phyloP scores from a whole-genome alignment of 306 rosid species.

The Quillaja saponaria region DNA sequence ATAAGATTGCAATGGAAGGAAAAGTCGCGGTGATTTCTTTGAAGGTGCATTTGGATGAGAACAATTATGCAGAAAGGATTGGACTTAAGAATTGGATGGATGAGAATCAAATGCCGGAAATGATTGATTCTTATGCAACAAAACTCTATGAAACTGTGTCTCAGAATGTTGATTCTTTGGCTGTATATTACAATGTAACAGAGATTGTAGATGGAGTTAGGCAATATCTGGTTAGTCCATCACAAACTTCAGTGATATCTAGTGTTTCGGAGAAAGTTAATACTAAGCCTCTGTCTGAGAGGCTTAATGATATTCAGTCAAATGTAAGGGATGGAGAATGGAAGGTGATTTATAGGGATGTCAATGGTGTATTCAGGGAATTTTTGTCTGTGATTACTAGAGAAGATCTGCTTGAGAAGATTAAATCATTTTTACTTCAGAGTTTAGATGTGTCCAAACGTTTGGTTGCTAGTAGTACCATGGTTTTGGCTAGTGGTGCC shows the following conservation, averaged over 20 bases:
- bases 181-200: constrained; percentile 37
- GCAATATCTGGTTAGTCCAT: constrained; percentile 20
- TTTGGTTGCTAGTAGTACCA: constrained; percentile 25
- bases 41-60: constrained; percentile 37
- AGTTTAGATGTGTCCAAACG: constrained; percentile 32
- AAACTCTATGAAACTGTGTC: constrained; percentile 29
- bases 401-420: constrained; percentile 32
- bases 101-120: constrained; percentile 28
- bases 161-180: constrained; percentile 36
- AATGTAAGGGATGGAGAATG: constrained; percentile 27
- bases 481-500: constrained; percentile 28
- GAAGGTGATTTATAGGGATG: constrained; percentile 27
- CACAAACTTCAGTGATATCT: not conserved
- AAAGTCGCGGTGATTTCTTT: constrained; percentile 35
- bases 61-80: constrained; percentile 38
- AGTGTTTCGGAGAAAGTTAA: not conserved
- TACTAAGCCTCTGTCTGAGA: constrained; percentile 12
- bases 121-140: constrained; percentile 27
- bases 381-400: constrained; percentile 21
- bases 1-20: constrained; percentile 42
- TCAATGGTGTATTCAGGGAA: constrained; percentile 25
- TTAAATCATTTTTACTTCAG: constrained; percentile 23
- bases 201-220: constrained; percentile 35
- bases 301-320: constrained; percentile 18
- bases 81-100: constrained; percentile 38